Evolutionary conservation across 2,329 filamentous ascomycete genomes (phyloP).

Genomic region (Colletotrichum sp.): DNA sequence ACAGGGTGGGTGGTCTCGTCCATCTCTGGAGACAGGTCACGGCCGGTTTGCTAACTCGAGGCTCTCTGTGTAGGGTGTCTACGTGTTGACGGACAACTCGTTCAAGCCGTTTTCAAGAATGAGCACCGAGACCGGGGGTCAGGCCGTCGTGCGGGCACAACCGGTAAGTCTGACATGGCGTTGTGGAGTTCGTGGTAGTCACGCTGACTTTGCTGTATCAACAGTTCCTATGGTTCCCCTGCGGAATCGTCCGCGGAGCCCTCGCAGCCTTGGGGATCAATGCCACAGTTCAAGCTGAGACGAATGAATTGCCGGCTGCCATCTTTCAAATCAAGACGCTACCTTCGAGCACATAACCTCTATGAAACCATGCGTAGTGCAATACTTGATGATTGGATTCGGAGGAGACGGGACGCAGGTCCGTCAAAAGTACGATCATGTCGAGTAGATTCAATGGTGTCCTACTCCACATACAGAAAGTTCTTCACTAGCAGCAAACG

Average conservation of each 20-base stretch:
- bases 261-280: conserved; percentile 89
- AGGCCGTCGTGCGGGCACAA: conserved; percentile 77
- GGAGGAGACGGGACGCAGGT: neutral
- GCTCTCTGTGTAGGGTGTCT: conserved; percentile 71
- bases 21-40: neutral
- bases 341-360: conserved; percentile 63
- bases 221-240: conserved; percentile 94
- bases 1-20: conserved; percentile 63
- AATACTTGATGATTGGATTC: neutral
- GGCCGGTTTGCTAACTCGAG: neutral
- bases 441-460: neutral
- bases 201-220: conserved; percentile 36
- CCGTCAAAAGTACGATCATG: neutral
- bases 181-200: neutral
- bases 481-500: neutral
- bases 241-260: conserved; percentile 90
- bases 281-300: conserved; percentile 91
- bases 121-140: conserved; percentile 79
- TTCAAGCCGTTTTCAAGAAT: conserved; percentile 91
- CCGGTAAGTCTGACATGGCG: conserved; percentile 62
- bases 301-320: conserved; percentile 82
- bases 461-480: conserved; percentile 6
- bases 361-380: neutral
- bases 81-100: conserved; percentile 90
- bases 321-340: conserved; percentile 96